Conservation (phyloP, 129 eudicot genomes). For the Artemisia argyi region DNA sequence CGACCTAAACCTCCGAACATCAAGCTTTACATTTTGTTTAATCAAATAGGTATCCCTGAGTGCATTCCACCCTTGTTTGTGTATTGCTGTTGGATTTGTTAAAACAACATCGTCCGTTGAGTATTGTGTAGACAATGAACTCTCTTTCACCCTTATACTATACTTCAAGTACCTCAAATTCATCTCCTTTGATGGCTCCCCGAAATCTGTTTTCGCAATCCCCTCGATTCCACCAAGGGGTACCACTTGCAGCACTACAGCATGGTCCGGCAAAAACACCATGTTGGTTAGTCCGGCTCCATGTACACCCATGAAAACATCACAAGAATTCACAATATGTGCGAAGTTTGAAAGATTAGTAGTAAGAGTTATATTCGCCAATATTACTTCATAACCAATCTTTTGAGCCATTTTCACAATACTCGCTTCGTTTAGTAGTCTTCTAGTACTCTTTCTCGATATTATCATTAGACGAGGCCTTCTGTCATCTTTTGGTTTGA, state of each 20-base stretch:
- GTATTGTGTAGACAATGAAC: constrained; percentile 52
- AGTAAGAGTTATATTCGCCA: constrained; percentile 36
- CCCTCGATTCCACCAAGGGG: constrained; percentile 53
- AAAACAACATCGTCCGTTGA: constrained; percentile 45
- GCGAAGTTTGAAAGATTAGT: constrained; percentile 50
- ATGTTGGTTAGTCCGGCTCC: constrained; percentile 82
- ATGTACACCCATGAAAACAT: constrained; percentile 67
- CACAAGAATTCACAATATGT: constrained; percentile 54
- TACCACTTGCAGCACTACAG: constrained; percentile 53
- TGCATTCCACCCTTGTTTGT: constrained; percentile 52
- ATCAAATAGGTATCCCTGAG: constrained; percentile 46
- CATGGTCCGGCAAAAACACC: constrained; percentile 56
- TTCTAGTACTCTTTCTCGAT: constrained; percentile 50
- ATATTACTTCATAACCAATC: constrained; percentile 51
- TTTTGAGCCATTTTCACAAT: constrained; percentile 39
- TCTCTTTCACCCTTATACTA: constrained; percentile 50
- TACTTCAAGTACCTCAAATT: constrained; percentile 58
- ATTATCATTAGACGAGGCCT: constrained; percentile 57
- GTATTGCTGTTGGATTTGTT: constrained; percentile 44
- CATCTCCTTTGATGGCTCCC: constrained; percentile 56
- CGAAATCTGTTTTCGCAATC: constrained; percentile 46
- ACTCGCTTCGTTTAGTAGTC: constrained; percentile 41
- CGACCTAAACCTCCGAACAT: constrained; percentile 52
- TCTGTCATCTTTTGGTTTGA: background rate
- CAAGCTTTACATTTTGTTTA: constrained; percentile 58